Evolutionary conservation across 176 grass and related monocot species (phyloP).

Genomic region (Saccharum officinarum): DNA sequence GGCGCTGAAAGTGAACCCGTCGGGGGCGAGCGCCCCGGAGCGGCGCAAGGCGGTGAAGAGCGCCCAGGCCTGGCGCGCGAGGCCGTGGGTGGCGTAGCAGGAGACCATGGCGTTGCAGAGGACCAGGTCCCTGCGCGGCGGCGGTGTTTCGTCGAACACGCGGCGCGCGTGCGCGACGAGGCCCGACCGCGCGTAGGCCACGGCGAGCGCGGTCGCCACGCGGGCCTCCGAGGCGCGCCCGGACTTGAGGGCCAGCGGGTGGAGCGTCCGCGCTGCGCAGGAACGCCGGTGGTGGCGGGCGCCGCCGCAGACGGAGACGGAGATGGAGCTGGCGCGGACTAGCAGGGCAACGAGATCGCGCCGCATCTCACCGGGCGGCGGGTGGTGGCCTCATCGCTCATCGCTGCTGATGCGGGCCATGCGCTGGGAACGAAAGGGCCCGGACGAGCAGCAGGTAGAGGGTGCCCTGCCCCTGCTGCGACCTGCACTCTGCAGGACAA

Average conservation of each 20-base stretch:
- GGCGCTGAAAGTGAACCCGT: conserved; percentile 81
- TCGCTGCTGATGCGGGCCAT: background rate
- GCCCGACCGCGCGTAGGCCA: conserved; percentile 40
- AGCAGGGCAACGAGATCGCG: background rate
- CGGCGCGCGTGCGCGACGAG: conserved; percentile 21
- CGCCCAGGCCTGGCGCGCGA: conserved; percentile 40
- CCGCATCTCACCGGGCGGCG: background rate
- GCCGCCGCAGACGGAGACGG: background rate
- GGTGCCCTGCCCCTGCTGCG: no score
- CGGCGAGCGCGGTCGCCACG: conserved; percentile 41
- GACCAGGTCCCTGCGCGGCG: conserved; percentile 37
- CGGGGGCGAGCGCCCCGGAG: conserved; percentile 35
- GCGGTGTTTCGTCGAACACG: conserved; percentile 52
- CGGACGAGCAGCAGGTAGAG: background rate
- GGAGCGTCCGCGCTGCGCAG: background rate
- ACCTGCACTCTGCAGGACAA: background rate
- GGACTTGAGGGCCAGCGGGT: conserved; percentile 44
- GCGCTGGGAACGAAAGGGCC: background rate
- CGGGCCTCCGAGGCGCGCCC: conserved; percentile 32
- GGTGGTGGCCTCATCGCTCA: background rate
- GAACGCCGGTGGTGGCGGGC: background rate
- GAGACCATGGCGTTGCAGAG: conserved; percentile 74
- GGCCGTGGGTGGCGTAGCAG: conserved; percentile 62
- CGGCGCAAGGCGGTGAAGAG: conserved; percentile 40
- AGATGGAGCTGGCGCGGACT: background rate